Base-by-base conservation (phyloP, 106 monocot genomes). In the Dendrobium catenatum region DNA sequence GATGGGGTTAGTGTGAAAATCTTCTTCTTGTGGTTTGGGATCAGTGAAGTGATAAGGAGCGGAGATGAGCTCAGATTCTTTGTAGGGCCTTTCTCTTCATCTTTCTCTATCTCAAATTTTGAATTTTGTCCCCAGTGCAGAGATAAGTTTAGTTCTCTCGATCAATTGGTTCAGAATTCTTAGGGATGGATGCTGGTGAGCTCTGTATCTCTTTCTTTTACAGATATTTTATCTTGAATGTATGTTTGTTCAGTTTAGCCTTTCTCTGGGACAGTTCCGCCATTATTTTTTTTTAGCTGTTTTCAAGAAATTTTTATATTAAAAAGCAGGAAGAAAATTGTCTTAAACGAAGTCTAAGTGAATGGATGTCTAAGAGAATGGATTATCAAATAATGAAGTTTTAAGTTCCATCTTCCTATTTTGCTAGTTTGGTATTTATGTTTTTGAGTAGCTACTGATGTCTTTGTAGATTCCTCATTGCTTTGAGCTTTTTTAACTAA, bases 41-140 rank as follows among this genome's bases (percentile, higher is more conserved):
- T 89, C 73, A 78, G 41, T 79, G 61, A 73, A 46, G 79, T 89
- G 31, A 80, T 44, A 1, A 82, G 78, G 76, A 80, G 61, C 10
- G 84, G 37, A 1, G 68, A 10, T 0, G 77, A 76, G 7, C 37
- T 89, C 43, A 59, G 58, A 24, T 89, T 89, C 86, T 80, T 77
- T 42, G 84, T 89, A 19, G 89, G 89, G 1, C 89, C 86, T 6
- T 68, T 89, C 44, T 86, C 89, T 6, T 82, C 86, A 6, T 84
- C 89, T 1, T 89, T 86, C 77, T 73, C 86, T 19, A 42, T 70
- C 31, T 75, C 83, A 33, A 82, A 77, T 61, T 89, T 89, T 70
- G 77, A 78, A 33, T 68, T 82, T 9, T 82, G 72, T 70, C 89
- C 89, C 15, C 68, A 40, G 24, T 89, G 89, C 80, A 42, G 66